Evolutionary conservation across 2,329 filamentous ascomycete genomes (phyloP), one percentile per base, ranked within the genome.

Genomic region (Beauveria brongniartii): DNA sequence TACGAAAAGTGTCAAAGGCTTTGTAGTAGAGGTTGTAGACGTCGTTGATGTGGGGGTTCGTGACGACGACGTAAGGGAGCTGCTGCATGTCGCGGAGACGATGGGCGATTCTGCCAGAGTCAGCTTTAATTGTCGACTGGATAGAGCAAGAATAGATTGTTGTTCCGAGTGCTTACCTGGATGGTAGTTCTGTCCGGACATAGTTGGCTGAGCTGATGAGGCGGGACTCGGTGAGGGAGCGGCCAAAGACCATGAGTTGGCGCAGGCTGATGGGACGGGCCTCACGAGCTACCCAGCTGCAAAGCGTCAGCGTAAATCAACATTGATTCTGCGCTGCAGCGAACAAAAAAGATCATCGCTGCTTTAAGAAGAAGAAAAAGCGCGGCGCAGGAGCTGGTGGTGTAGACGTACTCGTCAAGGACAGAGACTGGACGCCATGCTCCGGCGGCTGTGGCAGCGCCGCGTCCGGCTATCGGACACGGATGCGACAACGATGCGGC

Each of bases 11-110:
- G 72, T 99, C 94, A 69, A 99, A 99, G n/a, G 94, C 93, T 66
- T 87, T 87, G 76, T 97, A 96, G 78, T 99, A 99, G 7, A 97
- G 82, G 72, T 97, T 91, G 76, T 99, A 99, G 40, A 97, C 94
- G 66, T 95, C 87, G 71, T 90, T 91, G 64, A 99, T 90, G 73
- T 99, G 91, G 7, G 86, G 86, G 69, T 99, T 99, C n/a, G 90
- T 92, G 53, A 97, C 91, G 59, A 97, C 93, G 43, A 94, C 90
- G 71, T 96, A 99, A 20, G 94, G 94, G 46, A 99, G 81, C 64
- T 90, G 92, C 74, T 99, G 94, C 84, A 99, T 97, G 72, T 99
- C 93, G 62, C 95, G 91, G 64, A 99, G 87, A 40, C 94, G 90
- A 75, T 99, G 94, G 20, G 93, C 91, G 66, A 97, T 85, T 67